Conservation (phyloP, 225 moss, liverwort and hornwort genomes). For the Rhytidiadelphus loreus region DNA sequence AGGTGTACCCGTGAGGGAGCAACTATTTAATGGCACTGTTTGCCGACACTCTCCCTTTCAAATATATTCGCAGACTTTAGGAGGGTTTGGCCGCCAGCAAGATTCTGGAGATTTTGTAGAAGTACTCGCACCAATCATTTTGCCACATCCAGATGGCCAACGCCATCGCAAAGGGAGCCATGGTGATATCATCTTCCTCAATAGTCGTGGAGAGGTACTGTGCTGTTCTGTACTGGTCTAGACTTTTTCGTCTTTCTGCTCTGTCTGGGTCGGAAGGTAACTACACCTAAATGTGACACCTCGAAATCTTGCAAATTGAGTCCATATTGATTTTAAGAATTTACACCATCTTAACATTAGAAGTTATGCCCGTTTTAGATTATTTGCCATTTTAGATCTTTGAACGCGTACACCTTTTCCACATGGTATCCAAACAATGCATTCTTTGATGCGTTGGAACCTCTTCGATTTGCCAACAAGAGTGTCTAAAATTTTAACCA, state of each 20-base stretch:
- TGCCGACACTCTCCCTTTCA: slow-evolving; percentile 82
- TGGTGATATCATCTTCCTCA: slow-evolving; percentile 91
- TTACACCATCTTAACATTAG: neutral
- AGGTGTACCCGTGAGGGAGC: slow-evolving; percentile 83
- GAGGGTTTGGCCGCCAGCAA: slow-evolving; percentile 49
- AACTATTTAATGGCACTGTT: slow-evolving; percentile 80
- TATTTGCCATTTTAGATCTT: neutral
- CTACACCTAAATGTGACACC: neutral
- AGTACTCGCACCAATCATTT: slow-evolving; percentile 69
- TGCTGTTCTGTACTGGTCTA: neutral
- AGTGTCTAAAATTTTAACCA: neutral
- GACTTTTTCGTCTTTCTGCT: neutral
- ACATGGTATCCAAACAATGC: neutral
- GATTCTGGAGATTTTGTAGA: slow-evolving; percentile 54
- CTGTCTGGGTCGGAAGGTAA: neutral
- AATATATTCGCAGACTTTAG: slow-evolving; percentile 51
- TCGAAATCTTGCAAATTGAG: neutral
- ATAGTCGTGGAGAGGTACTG: slow-evolving; percentile 87
- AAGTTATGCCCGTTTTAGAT: neutral
- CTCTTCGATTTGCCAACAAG: neutral
- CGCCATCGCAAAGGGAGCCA: slow-evolving; percentile 79
- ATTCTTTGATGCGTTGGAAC: neutral
- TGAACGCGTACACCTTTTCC: neutral
- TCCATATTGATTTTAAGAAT: neutral
- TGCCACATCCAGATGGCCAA: slow-evolving; percentile 61